phyloP scores from a whole-genome alignment of 805 yeast species.

The Schizosaccharomyces cryophilus region DNA sequence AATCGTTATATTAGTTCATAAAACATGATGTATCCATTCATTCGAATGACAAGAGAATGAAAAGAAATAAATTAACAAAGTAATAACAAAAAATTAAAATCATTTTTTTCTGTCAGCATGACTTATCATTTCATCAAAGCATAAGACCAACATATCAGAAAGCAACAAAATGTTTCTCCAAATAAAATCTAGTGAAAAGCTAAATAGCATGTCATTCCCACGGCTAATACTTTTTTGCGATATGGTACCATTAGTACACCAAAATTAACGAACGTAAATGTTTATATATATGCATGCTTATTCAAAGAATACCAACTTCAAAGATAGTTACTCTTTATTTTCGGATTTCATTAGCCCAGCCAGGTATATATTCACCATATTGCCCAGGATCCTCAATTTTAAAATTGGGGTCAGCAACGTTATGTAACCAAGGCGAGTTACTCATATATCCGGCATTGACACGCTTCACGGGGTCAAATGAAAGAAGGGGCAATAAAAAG shows the following conservation, averaged over 20 bases:
- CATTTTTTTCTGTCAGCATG: slow-evolving; percentile 2
- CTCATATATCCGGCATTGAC: slow-evolving; percentile 94
- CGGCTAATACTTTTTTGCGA: too few relatives aligned
- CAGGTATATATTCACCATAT: slow-evolving; percentile 69
- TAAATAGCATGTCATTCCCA: too few relatives aligned
- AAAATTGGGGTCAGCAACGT: slow-evolving; percentile 56
- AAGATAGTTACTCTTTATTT: not conserved
- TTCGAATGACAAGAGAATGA: not conserved
- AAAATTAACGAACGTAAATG: too few relatives aligned
- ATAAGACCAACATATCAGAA: too few relatives aligned
- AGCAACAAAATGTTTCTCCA: too few relatives aligned
- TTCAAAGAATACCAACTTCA: too few relatives aligned
- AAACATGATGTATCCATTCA: not conserved
- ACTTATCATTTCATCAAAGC: too few relatives aligned
- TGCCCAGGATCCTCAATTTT: slow-evolving; percentile 53
- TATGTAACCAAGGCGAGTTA: slow-evolving; percentile 60
- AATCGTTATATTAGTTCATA: too few relatives aligned
- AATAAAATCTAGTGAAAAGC: too few relatives aligned
- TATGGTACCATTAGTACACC: too few relatives aligned
- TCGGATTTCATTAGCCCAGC: slow-evolving; percentile 49
- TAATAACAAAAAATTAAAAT: not conserved
- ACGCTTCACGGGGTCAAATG: slow-evolving; percentile 50
- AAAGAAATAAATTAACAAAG: not conserved
- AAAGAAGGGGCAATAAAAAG: slow-evolving; percentile 64
- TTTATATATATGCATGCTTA: too few relatives aligned